Conservation (phyloP, 345 rosid species). For the Anacardium occidentale region DNA sequence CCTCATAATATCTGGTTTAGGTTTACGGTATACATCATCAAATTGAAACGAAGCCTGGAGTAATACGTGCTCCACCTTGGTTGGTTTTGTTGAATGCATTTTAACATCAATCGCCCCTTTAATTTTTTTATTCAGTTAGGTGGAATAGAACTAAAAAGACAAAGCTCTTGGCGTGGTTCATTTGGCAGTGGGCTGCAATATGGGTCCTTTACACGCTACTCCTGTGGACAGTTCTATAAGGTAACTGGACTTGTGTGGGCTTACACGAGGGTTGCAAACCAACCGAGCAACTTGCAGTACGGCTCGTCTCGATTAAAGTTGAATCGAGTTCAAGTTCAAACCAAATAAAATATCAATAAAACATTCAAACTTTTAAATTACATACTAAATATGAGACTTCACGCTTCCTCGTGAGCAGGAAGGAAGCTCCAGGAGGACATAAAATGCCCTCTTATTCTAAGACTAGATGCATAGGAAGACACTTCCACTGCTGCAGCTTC, state of each 20-base stretch:
- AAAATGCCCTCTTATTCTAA: neutral
- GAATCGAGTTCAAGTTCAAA: too few species aligned
- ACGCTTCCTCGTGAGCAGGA: neutral
- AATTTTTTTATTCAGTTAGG: too few species aligned
- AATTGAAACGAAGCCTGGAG: too few species aligned
- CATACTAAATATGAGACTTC: too few species aligned
- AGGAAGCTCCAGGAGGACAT: neutral
- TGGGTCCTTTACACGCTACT: too few species aligned
- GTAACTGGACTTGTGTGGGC: neutral
- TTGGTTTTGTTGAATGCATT: neutral
- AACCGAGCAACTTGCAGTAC: too few species aligned
- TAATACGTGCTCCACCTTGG: neutral
- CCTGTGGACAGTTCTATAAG: neutral
- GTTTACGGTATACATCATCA: neutral
- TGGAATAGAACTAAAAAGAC: neutral
- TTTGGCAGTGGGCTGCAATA: too few species aligned
- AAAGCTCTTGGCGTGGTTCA: slow-evolving; percentile 8
- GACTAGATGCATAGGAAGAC: neutral
- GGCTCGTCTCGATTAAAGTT: too few species aligned
- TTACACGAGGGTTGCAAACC: too few species aligned
- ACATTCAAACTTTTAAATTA: too few species aligned
- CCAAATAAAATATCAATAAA: too few species aligned
- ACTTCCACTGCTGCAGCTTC: neutral
- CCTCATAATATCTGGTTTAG: neutral
- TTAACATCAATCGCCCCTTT: too few species aligned